These are phyloP conservation scores for Arthrobotrys musiformis DNA, from an alignment of 2,329 filamentous ascomycete species.

Conservation along the genomic window DNA sequence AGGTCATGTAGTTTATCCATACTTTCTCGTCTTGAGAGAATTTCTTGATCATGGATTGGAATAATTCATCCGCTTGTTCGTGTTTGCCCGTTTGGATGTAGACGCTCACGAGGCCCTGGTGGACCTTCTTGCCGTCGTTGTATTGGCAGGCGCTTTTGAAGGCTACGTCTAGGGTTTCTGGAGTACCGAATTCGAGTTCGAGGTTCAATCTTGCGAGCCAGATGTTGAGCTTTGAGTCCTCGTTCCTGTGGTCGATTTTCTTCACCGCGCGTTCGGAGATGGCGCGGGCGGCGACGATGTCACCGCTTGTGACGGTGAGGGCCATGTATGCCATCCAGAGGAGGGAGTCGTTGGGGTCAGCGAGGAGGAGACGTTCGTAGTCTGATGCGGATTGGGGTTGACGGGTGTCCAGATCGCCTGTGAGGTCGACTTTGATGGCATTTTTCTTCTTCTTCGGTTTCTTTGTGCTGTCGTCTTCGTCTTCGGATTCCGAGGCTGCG, in stretches of 20 bases:
- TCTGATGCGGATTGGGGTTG: slow-evolving; percentile 91
- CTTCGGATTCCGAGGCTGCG: slow-evolving; percentile 66
- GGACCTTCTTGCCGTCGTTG: slow-evolving; percentile 89
- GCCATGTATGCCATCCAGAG: slow-evolving; percentile 99
- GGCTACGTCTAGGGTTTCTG: slow-evolving; percentile 82
- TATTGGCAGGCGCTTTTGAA: slow-evolving; percentile 94
- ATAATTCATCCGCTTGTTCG: slow-evolving; percentile 88
- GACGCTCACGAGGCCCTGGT: slow-evolving; percentile 89
- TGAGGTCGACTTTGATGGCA: slow-evolving; percentile 85
- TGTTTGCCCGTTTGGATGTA: slow-evolving; percentile 91
- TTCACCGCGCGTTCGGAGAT: slow-evolving; percentile 89
- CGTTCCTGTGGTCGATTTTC: slow-evolving; percentile 89
- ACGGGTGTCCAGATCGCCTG: slow-evolving; percentile 87
- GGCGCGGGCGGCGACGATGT: slow-evolving; percentile 85
- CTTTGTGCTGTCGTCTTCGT: slow-evolving; percentile 68
- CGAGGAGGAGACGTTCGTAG: slow-evolving; percentile 90
- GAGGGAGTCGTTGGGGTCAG: slow-evolving; percentile 89
- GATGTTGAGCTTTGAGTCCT: slow-evolving; percentile 81
- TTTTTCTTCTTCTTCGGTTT: slow-evolving; percentile 80
- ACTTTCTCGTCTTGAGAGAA: slow-evolving; percentile 81
- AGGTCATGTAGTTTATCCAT: slow-evolving; percentile 95
- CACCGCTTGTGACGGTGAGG: slow-evolving; percentile 93
- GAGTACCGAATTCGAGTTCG: slow-evolving; percentile 87
- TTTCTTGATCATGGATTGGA: slow-evolving; percentile 87
- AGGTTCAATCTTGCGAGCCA: slow-evolving; percentile 96